Conservation (phyloP, 2,329 filamentous ascomycete species). For the Cadophora malorum region DNA sequence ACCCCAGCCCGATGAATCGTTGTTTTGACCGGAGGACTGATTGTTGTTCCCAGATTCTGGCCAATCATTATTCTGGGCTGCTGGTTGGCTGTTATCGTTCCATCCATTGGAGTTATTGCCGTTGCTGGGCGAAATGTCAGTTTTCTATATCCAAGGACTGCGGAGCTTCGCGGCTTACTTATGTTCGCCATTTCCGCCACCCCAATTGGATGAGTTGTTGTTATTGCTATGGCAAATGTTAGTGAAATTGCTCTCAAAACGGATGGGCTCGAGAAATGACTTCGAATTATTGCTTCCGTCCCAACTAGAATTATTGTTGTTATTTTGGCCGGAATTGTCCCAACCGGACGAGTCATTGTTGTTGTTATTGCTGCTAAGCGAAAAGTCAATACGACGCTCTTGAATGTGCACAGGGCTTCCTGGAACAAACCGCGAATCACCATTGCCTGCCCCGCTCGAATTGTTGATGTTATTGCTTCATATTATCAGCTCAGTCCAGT, state of each 20-base stretch:
- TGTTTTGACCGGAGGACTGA: constrained; percentile 4
- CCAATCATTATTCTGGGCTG: constrained; percentile 15
- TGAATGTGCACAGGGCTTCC: background rate
- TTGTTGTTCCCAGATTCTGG: constrained; percentile 5
- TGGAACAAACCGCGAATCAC: background rate
- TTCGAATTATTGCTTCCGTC: background rate
- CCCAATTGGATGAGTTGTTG: constrained; percentile 16
- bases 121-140: background rate
- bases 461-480: constrained; percentile 19
- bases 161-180: background rate
- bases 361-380: constrained; percentile 19
- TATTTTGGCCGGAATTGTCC: constrained; percentile 22
- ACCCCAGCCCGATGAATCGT: constrained; percentile 9
- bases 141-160: background rate
- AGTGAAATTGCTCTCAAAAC: background rate
- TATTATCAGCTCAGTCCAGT: background rate
- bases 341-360: constrained; percentile 23
- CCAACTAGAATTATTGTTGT: constrained; percentile 24
- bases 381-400: too few relatives aligned
- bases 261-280: background rate
- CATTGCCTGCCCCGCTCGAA: constrained; percentile 11
- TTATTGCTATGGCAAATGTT: constrained; percentile 3
- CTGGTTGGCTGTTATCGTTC: constrained; percentile 17
- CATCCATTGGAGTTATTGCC: constrained; percentile 20
- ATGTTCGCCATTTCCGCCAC: constrained; percentile 12